A percentile compares a stretch with the other conserved stretches of the same genome.
phyloP scores from a whole-genome alignment of 202 grass and related monocot genomes.

The Zoysia matrella region DNA sequence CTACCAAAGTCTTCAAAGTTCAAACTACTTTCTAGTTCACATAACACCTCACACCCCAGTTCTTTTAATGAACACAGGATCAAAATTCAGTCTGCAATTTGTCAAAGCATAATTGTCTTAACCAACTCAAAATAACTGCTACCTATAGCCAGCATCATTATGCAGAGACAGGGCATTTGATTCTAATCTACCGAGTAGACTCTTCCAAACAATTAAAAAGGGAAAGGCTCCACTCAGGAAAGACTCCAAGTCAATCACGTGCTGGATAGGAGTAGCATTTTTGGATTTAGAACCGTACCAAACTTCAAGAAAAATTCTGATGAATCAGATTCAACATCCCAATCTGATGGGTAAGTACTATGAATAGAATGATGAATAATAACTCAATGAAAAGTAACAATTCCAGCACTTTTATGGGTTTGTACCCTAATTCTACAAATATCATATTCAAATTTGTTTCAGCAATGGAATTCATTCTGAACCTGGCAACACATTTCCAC shows the following conservation, averaged over 20 bases:
- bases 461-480: background rate
- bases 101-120: conserved; percentile 18
- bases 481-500: conserved; percentile 22
- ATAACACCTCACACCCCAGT: conserved; percentile 1
- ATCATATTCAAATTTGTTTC: conserved; percentile 7
- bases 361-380: conserved; percentile 14
- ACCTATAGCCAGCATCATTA: background rate
- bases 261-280: background rate
- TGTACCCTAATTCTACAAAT: background rate
- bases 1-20: background rate
- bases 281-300: conserved; percentile 7
- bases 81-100: conserved; percentile 23
- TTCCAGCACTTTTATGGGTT: conserved; percentile 8
- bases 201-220: conserved; percentile 22
- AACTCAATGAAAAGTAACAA: background rate
- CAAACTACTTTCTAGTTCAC: conserved; percentile 6
- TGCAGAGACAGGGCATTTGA: background rate
- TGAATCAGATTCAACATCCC: conserved; percentile 16
- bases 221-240: background rate
- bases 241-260: background rate
- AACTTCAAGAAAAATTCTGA: background rate
- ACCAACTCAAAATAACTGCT: background rate
- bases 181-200: background rate
- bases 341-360: background rate
- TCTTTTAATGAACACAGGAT: conserved; percentile 5